A percentile compares a stretch with the other conserved stretches of the same genome.
Conservation (phyloP, 345 rosid species). For the Eucalyptus pumila region DNA sequence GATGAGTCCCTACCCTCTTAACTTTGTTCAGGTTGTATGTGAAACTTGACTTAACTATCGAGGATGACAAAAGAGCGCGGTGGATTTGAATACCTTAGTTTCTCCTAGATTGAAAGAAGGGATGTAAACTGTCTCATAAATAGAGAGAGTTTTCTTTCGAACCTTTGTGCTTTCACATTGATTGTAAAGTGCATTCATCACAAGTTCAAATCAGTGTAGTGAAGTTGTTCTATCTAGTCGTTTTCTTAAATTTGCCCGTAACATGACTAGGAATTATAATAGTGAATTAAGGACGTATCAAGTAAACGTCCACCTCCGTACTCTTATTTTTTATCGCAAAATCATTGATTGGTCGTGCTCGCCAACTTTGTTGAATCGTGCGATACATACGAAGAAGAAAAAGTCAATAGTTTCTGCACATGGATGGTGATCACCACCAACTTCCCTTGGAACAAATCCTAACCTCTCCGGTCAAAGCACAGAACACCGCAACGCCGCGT, state of each 20-base stretch:
- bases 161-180: not conserved
- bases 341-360: not conserved
- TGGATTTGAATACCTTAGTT: not conserved
- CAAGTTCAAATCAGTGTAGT: not conserved
- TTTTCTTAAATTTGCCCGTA: not conserved
- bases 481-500: not conserved
- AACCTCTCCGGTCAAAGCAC: not conserved
- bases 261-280: not conserved
- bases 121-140: not conserved
- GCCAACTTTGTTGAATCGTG: not conserved
- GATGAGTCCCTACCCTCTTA: not conserved
- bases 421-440: not conserved
- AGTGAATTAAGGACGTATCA: not conserved
- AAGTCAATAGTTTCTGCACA: not conserved
- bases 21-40: not conserved
- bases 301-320: not conserved
- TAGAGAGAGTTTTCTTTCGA: not conserved
- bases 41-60: not conserved
- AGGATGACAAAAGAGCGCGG: not conserved
- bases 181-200: not conserved
- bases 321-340: not conserved
- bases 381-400: not conserved
- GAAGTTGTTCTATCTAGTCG: not conserved
- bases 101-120: not conserved
- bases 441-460: not conserved